Percentiles rank a stretch among this genome's conserved stretches.
These are phyloP conservation scores for Candida cerambycidarum DNA, from an alignment of 805 yeast species.

Conservation along the genomic window DNA sequence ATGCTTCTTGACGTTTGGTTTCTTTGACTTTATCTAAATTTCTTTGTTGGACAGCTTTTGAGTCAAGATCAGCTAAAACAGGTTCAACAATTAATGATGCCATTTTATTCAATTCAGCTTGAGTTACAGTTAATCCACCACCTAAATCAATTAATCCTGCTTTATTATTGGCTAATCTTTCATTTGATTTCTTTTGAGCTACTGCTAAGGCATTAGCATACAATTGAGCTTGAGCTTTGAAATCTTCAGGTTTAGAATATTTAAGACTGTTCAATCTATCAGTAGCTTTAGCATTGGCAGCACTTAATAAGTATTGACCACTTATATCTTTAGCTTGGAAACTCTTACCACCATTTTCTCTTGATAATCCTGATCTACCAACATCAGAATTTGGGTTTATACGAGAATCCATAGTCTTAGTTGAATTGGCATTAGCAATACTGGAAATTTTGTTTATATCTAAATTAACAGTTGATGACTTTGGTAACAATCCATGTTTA, in stretches of 20 bases:
- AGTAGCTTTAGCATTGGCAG: slow-evolving; percentile 49
- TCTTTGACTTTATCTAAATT: slow-evolving; percentile 37
- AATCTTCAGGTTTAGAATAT: slow-evolving; percentile 27
- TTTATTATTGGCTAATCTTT: slow-evolving; percentile 50
- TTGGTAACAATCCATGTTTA: slow-evolving; percentile 38
- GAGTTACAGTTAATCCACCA: slow-evolving; percentile 80
- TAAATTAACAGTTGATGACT: slow-evolving; percentile 21
- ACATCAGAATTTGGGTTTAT: slow-evolving; percentile 43
- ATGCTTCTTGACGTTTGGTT: slow-evolving; percentile 35
- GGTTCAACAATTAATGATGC: slow-evolving; percentile 83
- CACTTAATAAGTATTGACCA: slow-evolving; percentile 48
- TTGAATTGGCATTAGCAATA: slow-evolving; percentile 39
- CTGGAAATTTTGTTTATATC: slow-evolving; percentile 35
- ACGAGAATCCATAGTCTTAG: slow-evolving; percentile 38
- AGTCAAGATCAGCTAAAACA: slow-evolving; percentile 68
- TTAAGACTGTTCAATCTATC: slow-evolving; percentile 35
- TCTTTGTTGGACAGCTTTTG: slow-evolving; percentile 71
- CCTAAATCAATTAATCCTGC: slow-evolving; percentile 70
- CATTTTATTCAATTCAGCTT: slow-evolving; percentile 71
- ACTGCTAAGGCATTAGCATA: slow-evolving; percentile 74
- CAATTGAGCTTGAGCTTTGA: slow-evolving; percentile 48
- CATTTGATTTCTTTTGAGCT: slow-evolving; percentile 68
- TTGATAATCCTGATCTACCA: slow-evolving; percentile 36
- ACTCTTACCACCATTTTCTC: slow-evolving; percentile 33
- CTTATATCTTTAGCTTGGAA: slow-evolving; percentile 44